Conservation (phyloP, 2,329 filamentous ascomycete species). For the Fusarium gaditjirri region DNA sequence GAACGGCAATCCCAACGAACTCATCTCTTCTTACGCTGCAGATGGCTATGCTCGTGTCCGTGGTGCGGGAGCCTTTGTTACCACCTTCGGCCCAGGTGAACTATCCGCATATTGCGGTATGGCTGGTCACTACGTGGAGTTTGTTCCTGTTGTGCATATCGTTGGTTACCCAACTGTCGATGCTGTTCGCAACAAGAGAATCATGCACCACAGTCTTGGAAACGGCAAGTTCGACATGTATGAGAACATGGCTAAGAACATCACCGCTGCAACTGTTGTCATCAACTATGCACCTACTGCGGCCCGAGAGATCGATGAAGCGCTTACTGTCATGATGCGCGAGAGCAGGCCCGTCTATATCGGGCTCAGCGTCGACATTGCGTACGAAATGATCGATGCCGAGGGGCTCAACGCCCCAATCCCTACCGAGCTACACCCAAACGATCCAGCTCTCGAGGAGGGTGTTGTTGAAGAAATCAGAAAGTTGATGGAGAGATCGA, state of each 20-base stretch:
- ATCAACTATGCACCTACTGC: neutral
- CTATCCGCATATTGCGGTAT: neutral
- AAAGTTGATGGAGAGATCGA: neutral
- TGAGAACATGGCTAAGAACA: neutral
- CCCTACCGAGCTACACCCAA: neutral
- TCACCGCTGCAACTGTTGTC: neutral
- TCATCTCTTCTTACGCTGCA: neutral
- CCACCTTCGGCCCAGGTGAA: neutral
- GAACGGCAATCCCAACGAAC: neutral
- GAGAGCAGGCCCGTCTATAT: neutral
- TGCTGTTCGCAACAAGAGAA: neutral
- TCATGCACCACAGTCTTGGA: constrained; percentile 6
- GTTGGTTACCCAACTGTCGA: neutral
- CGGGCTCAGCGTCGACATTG: neutral
- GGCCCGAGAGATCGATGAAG: neutral
- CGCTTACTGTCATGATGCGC: neutral
- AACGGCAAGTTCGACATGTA: constrained; percentile 1
- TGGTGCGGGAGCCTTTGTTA: neutral
- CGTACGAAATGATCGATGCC: neutral
- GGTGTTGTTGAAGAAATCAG: neutral
- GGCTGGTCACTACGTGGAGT: neutral
- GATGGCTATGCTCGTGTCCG: neutral
- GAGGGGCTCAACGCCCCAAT: neutral
- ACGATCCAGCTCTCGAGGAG: neutral
- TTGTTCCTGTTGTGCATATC: neutral